phyloP scores from a whole-genome alignment of 2,329 filamentous ascomycete genomes.

The Zasmidium cellare region DNA sequence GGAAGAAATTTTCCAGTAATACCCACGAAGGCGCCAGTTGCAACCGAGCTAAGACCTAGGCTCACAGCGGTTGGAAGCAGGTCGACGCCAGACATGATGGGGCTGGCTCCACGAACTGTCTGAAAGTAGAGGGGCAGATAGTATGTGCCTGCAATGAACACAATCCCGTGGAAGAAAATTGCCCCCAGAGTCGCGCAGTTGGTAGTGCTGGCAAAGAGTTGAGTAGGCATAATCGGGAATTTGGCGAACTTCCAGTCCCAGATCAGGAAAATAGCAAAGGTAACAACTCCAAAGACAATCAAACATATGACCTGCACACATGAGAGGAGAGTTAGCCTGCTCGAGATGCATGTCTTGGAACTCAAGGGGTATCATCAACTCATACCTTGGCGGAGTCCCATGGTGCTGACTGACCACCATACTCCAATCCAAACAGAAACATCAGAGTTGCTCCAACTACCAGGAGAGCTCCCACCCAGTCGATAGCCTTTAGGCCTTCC shows the following conservation, averaged over 20 bases:
- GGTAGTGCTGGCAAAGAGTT: conserved; percentile 65
- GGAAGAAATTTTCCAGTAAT: conserved; percentile 51
- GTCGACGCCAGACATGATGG: conserved; percentile 70
- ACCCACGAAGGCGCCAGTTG: conserved; percentile 42
- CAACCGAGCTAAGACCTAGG: conserved; percentile 34
- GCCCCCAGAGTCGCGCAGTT: conserved; percentile 66
- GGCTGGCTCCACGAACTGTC: conserved; percentile 65
- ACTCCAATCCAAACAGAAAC: conserved; percentile 82
- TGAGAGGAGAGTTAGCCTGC: too few relatives aligned
- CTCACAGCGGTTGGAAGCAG: conserved; percentile 37
- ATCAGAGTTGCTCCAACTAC: conserved; percentile 80
- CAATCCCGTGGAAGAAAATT: conserved; percentile 72
- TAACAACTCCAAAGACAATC: conserved; percentile 69
- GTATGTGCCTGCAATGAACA: conserved; percentile 75
- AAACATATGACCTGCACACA: conserved; percentile 77
- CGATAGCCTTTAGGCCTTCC: conserved; percentile 63
- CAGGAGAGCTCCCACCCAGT: conserved; percentile 64
- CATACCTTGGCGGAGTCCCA: conserved; percentile 75
- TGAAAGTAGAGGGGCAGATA: conserved; percentile 87
- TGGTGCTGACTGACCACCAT: conserved; percentile 73
- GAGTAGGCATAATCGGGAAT: conserved; percentile 76
- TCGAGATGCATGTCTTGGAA: too few relatives aligned
- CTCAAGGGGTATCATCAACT: too few relatives aligned
- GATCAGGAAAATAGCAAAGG: conserved; percentile 63
- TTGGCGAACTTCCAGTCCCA: conserved; percentile 72